phyloP scores from a whole-genome alignment of 2,329 filamentous ascomycete genomes.

The Penicillium sp. region DNA sequence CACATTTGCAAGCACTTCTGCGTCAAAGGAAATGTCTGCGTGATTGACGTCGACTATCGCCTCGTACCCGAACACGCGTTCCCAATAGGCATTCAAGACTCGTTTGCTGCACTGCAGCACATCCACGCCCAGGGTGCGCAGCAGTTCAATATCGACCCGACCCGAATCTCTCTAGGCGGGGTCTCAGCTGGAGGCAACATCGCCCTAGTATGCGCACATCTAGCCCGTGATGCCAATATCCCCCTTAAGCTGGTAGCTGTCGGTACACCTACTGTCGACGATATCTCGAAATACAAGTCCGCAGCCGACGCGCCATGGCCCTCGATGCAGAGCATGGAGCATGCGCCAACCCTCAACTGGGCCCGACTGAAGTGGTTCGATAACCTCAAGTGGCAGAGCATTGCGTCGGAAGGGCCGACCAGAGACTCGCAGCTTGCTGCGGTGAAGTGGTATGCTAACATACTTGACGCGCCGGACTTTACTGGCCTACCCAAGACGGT shows the following conservation, averaged over 20 bases:
- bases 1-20: constrained; percentile 45
- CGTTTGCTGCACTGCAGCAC: constrained; percentile 41
- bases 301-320: constrained; percentile 34
- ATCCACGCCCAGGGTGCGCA: constrained; percentile 29
- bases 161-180: constrained; percentile 39
- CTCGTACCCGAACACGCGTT: constrained; percentile 45
- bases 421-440: constrained; percentile 17
- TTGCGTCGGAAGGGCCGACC: constrained; percentile 12
- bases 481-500: constrained; percentile 32
- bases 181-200: constrained; percentile 35
- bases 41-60: constrained; percentile 48
- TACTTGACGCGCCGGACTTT: constrained; percentile 32
- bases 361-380: constrained; percentile 38
- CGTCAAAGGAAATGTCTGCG: constrained; percentile 37
- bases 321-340: constrained; percentile 38
- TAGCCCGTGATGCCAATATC: constrained; percentile 35
- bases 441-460: constrained; percentile 28
- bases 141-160: constrained; percentile 35
- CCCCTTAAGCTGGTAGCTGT: constrained; percentile 34
- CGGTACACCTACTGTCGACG: constrained; percentile 37
- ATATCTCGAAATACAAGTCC: constrained; percentile 32
- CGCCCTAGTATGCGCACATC: constrained; percentile 26
- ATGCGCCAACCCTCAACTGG: constrained; percentile 41
- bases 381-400: constrained; percentile 26
- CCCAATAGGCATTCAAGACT: constrained; percentile 44